phyloP scores from a whole-genome alignment of 768 basidiomycete genomes.

The Sporobolomyces roseus region DNA sequence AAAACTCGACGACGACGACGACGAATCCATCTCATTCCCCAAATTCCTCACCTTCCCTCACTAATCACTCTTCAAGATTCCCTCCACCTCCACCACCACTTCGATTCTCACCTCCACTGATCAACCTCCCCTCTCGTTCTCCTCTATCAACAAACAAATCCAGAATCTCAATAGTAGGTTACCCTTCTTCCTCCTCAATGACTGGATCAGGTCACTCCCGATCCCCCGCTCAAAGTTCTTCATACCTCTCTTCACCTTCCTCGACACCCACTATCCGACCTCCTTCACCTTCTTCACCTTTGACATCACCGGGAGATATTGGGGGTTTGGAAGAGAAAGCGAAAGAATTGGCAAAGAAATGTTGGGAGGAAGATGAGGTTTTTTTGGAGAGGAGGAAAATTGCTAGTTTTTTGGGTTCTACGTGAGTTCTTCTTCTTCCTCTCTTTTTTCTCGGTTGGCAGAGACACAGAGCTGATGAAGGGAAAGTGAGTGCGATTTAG shows the following conservation, averaged over 20 bases:
- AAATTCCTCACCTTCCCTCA: background rate
- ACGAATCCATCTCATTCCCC: background rate
- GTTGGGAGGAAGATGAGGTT: slow-evolving; percentile 79
- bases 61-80: slow-evolving; percentile 7
- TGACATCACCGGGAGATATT: no score
- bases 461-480: background rate
- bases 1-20: slow-evolving; percentile 5
- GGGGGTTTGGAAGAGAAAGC: slow-evolving; percentile 54
- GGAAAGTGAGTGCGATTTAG: background rate
- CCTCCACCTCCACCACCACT: background rate
- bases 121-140: no score
- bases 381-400: slow-evolving; percentile 86
- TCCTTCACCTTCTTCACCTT: background rate
- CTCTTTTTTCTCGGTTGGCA: background rate
- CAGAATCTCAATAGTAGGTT: background rate
- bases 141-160: slow-evolving; percentile 2
- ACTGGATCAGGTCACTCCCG: background rate
- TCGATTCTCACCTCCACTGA: background rate
- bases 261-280: background rate
- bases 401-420: slow-evolving; percentile 90
- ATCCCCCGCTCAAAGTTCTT: background rate
- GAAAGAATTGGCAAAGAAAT: slow-evolving; percentile 68
- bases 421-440: slow-evolving; percentile 62
- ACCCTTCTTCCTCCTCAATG: background rate
- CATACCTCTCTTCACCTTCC: background rate